phyloP scores from a whole-genome alignment of 225 moss, liverwort and hornwort species.

The Marchantia polymorpha region DNA sequence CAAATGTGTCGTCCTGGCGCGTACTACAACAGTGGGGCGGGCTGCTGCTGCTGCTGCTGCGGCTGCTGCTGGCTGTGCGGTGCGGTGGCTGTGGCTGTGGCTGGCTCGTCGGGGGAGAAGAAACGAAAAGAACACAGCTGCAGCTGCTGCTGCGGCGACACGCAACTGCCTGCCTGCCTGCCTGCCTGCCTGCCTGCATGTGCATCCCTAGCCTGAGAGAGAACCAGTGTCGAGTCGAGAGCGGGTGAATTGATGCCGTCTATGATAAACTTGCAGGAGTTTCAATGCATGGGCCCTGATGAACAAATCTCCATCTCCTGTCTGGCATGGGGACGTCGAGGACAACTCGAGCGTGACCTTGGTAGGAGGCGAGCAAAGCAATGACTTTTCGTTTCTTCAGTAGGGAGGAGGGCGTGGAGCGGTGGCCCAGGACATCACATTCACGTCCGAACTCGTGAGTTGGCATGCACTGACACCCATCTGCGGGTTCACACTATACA shows the following conservation, averaged over 20 bases:
- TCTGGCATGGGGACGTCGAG: slow-evolving; percentile 29
- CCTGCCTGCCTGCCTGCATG: slow-evolving; percentile 7
- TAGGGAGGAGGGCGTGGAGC: slow-evolving; percentile 39
- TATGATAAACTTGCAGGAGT: slow-evolving; percentile 13
- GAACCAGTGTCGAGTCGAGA: slow-evolving; percentile 30
- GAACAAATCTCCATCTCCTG: slow-evolving; percentile 33
- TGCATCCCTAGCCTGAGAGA: slow-evolving; percentile 31
- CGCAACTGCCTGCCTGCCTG: background rate
- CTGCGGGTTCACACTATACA: slow-evolving; percentile 48
- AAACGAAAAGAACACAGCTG: slow-evolving; percentile 19
- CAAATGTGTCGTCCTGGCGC: slow-evolving; percentile 47
- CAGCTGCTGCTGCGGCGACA: too few species aligned
- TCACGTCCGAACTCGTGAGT: slow-evolving; percentile 47
- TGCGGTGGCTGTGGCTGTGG: too few species aligned
- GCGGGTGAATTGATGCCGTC: slow-evolving; percentile 37
- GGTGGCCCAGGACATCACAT: slow-evolving; percentile 43
- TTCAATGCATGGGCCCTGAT: slow-evolving; percentile 23
- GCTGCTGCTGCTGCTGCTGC: background rate
- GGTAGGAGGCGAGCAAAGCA: slow-evolving; percentile 48
- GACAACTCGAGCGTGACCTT: slow-evolving; percentile 45
- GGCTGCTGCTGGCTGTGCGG: too few species aligned
- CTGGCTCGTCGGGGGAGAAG: slow-evolving; percentile 17
- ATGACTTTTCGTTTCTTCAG: slow-evolving; percentile 51
- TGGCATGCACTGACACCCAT: slow-evolving; percentile 44
- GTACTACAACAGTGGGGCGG: background rate